Conservation (phyloP, 2,329 filamentous ascomycete species). For the Nemania abortiva region DNA sequence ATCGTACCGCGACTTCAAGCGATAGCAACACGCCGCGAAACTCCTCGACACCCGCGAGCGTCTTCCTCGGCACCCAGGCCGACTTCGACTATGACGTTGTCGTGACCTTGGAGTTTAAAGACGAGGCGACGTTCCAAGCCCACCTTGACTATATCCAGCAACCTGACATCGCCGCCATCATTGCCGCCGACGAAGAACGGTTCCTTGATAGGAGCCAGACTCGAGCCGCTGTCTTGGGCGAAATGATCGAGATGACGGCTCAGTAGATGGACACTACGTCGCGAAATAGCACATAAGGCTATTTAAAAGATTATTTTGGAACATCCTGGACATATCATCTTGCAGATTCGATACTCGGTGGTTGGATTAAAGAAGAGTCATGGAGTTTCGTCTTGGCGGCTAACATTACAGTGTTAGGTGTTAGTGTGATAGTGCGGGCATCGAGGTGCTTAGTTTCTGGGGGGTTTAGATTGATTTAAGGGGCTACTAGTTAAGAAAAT, state of each 20-base stretch:
- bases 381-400: too few relatives aligned
- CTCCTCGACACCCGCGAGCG: constrained; percentile 1
- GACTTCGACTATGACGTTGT: constrained; percentile 32
- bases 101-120: constrained; percentile 6
- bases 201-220: constrained; percentile 27
- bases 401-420: too few relatives aligned
- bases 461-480: too few relatives aligned
- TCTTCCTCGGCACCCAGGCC: constrained; percentile 12
- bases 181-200: constrained; percentile 18
- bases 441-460: too few relatives aligned
- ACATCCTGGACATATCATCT: too few relatives aligned
- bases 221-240: constrained; percentile 12
- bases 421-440: too few relatives aligned
- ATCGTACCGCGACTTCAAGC: background rate
- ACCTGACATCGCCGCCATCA: constrained; percentile 6
- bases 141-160: background rate
- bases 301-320: too few relatives aligned
- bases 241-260: constrained; percentile 12
- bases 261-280: background rate
- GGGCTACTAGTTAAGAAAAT: too few relatives aligned
- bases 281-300: background rate
- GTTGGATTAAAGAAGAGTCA: too few relatives aligned
- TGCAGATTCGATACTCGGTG: too few relatives aligned
- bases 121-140: background rate
- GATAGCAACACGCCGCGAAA: constrained; percentile 12